phyloP scores from a whole-genome alignment of 768 basidiomycete species.

The Hypholoma fasciculare region DNA sequence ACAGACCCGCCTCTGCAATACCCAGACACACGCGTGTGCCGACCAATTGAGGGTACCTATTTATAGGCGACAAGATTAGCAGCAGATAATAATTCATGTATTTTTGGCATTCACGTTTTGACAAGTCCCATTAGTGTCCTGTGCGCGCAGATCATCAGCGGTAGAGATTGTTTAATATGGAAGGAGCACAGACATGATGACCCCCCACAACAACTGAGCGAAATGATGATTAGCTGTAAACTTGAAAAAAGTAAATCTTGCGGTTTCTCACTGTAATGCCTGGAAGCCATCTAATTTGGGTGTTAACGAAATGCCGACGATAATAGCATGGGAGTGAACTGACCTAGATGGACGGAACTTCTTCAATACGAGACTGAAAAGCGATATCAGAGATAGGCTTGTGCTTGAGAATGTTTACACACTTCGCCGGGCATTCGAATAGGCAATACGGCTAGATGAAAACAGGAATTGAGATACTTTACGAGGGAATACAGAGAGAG shows the following conservation, averaged over 20 bases:
- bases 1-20: conserved; percentile 67
- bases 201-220: conserved; percentile 56
- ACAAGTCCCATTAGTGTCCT: conserved; percentile 71
- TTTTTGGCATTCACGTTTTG: conserved; percentile 44
- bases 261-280: conserved; percentile 52
- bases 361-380: conserved; percentile 53
- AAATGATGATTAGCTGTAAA: conserved; percentile 2
- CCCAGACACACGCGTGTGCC: conserved; percentile 61
- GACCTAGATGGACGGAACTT: conserved; percentile 64
- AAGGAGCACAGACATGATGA: conserved; percentile 47
- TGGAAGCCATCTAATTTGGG: conserved; percentile 54
- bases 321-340: conserved; percentile 8
- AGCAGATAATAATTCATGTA: background rate
- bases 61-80: background rate
- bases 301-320: background rate
- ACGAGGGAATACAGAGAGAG: background rate
- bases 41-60: conserved; percentile 62
- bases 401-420: conserved; percentile 8
- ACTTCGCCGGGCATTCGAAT: conserved; percentile 76
- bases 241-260: background rate
- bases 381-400: background rate
- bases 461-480: background rate
- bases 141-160: background rate
- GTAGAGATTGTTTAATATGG: background rate
- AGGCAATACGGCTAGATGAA: conserved; percentile 51